A percentile compares a stretch with the other conserved stretches of the same genome.
Conservation (phyloP, 2,329 filamentous ascomycete species). For the Tolypocladium guangdongense region DNA sequence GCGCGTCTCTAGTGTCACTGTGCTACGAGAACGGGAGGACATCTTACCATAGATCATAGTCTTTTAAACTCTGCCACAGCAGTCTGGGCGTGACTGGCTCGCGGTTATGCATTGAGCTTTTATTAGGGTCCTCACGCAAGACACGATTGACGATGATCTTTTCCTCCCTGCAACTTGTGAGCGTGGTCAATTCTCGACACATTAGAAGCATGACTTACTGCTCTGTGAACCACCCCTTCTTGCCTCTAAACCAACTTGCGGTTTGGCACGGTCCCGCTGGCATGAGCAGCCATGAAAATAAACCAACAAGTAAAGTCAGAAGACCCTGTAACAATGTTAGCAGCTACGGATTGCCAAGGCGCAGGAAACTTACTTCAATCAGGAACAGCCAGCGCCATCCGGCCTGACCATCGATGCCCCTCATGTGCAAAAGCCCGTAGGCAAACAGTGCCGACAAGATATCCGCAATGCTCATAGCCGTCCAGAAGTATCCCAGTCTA, state of each 20-base stretch:
- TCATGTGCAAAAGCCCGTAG: slow-evolving; percentile 24
- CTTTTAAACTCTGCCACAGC: slow-evolving; percentile 40
- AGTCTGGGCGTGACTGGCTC: slow-evolving; percentile 29
- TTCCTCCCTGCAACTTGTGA: slow-evolving; percentile 27
- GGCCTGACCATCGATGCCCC: slow-evolving; percentile 23
- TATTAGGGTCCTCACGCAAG: slow-evolving; percentile 44
- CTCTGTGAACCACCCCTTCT: slow-evolving; percentile 28
- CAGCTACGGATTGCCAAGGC: too few relatives aligned
- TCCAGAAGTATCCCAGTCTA: slow-evolving; percentile 61
- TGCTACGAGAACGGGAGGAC: background rate
- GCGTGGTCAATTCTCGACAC: rapidly evolving
- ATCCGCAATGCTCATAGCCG: slow-evolving; percentile 45
- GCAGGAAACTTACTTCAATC: slow-evolving; percentile 1
- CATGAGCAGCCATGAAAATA: slow-evolving; percentile 12
- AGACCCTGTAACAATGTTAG: slow-evolving; percentile 2
- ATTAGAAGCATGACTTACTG: slow-evolving; percentile 1
- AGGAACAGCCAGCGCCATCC: slow-evolving; percentile 27
- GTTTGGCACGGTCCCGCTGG: slow-evolving; percentile 29
- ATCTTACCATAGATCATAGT: slow-evolving; percentile 47
- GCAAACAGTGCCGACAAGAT: slow-evolving; percentile 42
- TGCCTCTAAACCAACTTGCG: slow-evolving; percentile 39
- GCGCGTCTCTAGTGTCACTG: background rate
- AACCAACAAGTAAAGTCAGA: slow-evolving; percentile 17
- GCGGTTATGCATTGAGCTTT: slow-evolving; percentile 49
- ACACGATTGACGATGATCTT: slow-evolving; percentile 46